Percentiles rank a stretch among this genome's conserved stretches.
These are phyloP conservation scores for Westerdykella sp. DNA, from an alignment of 2,329 filamentous ascomycete species.

Conservation along the genomic window DNA sequence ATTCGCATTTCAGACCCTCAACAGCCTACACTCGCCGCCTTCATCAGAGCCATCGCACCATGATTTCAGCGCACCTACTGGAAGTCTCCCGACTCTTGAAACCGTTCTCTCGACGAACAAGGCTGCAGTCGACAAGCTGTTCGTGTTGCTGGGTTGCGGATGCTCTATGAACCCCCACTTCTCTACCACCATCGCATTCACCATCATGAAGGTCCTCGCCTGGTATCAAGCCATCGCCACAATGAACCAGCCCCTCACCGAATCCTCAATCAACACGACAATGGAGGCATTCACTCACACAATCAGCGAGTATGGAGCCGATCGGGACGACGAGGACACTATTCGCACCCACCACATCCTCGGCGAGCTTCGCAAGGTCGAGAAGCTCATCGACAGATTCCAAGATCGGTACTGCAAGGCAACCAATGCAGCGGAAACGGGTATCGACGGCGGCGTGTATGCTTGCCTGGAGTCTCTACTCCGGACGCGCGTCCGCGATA, in stretches of 20 bases:
- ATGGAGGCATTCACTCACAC: conserved; percentile 25
- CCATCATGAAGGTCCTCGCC: conserved; percentile 31
- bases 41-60: conserved; percentile 17
- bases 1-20: conserved; percentile 32
- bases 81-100: conserved; percentile 26
- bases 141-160: conserved; percentile 27
- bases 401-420: conserved; percentile 30
- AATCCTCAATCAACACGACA: conserved; percentile 17
- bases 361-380: conserved; percentile 29
- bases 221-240: conserved; percentile 34
- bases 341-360: conserved; percentile 30
- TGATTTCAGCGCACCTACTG: conserved; percentile 21
- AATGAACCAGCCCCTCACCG: conserved; percentile 12
- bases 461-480: conserved; percentile 26
- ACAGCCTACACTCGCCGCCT: conserved; percentile 29
- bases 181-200: conserved; percentile 32
- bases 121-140: conserved; percentile 29
- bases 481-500: conserved; percentile 31
- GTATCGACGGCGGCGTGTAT: conserved; percentile 28
- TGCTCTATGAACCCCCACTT: conserved; percentile 34
- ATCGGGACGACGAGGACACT: conserved; percentile 26
- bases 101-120: conserved; percentile 30
- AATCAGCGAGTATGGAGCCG: conserved; percentile 17
- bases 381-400: conserved; percentile 36
- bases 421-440: conserved; percentile 16